Conservation (phyloP, 2,329 filamentous ascomycete species). For the Ophiocordyceps sinensis region DNA sequence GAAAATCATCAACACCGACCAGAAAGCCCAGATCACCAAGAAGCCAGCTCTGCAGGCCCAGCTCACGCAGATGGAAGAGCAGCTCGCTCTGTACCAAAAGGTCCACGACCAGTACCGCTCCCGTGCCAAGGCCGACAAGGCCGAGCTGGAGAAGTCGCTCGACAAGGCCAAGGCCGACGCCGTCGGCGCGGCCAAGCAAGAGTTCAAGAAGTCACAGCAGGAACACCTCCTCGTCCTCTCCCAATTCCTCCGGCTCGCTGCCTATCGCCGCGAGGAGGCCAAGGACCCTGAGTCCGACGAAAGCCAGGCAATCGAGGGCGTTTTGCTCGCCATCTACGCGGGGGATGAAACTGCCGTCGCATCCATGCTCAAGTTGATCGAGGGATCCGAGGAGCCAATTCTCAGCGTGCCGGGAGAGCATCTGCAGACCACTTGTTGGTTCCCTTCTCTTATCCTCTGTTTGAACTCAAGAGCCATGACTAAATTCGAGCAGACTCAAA, state of each 20-base stretch:
- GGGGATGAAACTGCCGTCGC: constrained; percentile 62
- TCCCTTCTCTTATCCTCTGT: neutral
- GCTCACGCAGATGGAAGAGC: constrained; percentile 57
- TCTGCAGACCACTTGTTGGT: constrained; percentile 59
- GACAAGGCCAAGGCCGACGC: constrained; percentile 41
- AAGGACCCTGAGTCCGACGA: constrained; percentile 51
- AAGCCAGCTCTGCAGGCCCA: constrained; percentile 58
- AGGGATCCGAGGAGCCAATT: constrained; percentile 54
- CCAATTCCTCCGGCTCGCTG: constrained; percentile 68
- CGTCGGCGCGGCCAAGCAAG: constrained; percentile 35
- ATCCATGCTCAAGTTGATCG: constrained; percentile 63
- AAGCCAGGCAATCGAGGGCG: constrained; percentile 68
- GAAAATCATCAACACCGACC: constrained; percentile 67
- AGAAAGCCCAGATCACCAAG: constrained; percentile 64
- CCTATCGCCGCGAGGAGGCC: constrained; percentile 59
- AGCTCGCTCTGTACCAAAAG: constrained; percentile 60
- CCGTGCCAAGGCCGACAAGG: constrained; percentile 42
- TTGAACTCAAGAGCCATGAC: neutral
- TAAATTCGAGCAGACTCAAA: constrained; percentile 17
- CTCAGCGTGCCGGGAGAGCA: constrained; percentile 48
- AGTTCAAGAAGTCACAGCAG: constrained; percentile 38
- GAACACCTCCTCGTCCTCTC: constrained; percentile 57
- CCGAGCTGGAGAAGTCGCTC: constrained; percentile 43
- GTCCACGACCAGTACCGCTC: constrained; percentile 57
- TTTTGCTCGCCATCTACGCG: constrained; percentile 63